Evolutionary conservation across 2,329 filamentous ascomycete species (phyloP).

Genomic region (Calonectria ilicicola): DNA sequence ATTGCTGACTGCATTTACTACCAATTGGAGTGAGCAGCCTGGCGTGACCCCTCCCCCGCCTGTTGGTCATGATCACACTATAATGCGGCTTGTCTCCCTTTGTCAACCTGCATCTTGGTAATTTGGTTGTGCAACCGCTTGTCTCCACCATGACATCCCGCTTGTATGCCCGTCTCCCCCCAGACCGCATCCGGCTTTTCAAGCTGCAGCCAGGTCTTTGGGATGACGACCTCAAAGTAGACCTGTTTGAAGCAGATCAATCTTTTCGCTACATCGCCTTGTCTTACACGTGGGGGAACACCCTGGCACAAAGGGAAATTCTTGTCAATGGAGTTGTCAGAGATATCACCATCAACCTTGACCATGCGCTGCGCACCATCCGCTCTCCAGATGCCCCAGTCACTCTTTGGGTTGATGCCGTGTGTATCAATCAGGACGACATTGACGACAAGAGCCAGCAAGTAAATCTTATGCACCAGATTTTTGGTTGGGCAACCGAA

Average conservation of each 20-base stretch:
- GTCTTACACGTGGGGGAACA: conserved; percentile 45
- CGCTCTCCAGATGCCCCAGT: conserved; percentile 23
- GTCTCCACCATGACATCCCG: conserved; percentile 4
- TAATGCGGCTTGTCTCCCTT: not conserved
- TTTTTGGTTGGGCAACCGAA: conserved; percentile 35
- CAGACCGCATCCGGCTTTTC: conserved; percentile 27
- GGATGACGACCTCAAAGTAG: conserved; percentile 25
- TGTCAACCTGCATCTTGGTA: not conserved
- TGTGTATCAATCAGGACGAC: conserved; percentile 43
- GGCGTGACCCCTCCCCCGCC: not conserved
- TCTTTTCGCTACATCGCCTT: conserved; percentile 37
- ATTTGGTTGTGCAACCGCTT: not conserved
- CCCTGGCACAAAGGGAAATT: conserved; percentile 29
- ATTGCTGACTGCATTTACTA: conserved; percentile 10
- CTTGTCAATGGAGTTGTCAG: conserved; percentile 34
- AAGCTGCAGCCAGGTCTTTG: conserved; percentile 28
- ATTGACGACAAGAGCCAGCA: conserved; percentile 38
- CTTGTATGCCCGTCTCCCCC: conserved; percentile 20
- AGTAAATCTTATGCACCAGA: conserved; percentile 38
- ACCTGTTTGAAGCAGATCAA: conserved; percentile 30
- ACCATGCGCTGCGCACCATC: conserved; percentile 42
- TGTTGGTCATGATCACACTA: not conserved
- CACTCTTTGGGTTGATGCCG: conserved; percentile 41
- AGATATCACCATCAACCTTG: conserved; percentile 42
- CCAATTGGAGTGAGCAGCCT: not conserved